Evolutionary conservation across 2,329 filamentous ascomycete species (phyloP), one percentile per base, ranked within the genome.

Genomic region (Cercospora sp.): DNA sequence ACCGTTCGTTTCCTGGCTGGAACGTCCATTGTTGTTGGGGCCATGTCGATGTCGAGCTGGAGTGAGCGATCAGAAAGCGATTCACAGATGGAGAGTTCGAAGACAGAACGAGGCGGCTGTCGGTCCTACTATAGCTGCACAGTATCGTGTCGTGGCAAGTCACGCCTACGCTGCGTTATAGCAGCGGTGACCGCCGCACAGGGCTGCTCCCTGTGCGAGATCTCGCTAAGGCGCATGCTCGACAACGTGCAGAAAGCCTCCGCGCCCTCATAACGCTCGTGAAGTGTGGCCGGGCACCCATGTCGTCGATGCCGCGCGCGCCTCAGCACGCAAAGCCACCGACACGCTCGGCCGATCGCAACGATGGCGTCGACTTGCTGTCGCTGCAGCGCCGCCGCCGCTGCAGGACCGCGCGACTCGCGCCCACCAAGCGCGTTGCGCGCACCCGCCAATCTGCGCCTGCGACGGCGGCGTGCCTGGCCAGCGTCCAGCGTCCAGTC

Each of bases 1-100:
- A 65, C 67, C 59, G 67, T 69, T 13, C 67, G 64, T 30, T 66
- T 69, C 30, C 67, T 33, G 8, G 67, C 48, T 13, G 67, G 64
- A 30, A 64, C 60, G n/a, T 59, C 60, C 48, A 64, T 45, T 7
- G 60, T 53, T 20, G 26, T 33, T 10, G 65, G 65, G 7, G 65
- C 53, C 65, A 67, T 67, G 18, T 51, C 63, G 63, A 31, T 7
- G 51, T 16, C 18, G 60, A 33, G 20, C 16, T 33, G 28, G 45
- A 31, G 31, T 36, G 45, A 33, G 45, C 31, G 45, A 20, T 64
- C 23, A 16, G 48, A 28, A 28, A 18, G 60, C 23, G 16, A 28
- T 20, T 31, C 16, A 53, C 23, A 5, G 30, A 10, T 23, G 59
- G 33, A 48, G 36, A 61, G 20, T 16, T 40, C 59, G 26, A 26